phyloP scores from a whole-genome alignment of 306 rosid genomes.

The Casuarina glauca region DNA sequence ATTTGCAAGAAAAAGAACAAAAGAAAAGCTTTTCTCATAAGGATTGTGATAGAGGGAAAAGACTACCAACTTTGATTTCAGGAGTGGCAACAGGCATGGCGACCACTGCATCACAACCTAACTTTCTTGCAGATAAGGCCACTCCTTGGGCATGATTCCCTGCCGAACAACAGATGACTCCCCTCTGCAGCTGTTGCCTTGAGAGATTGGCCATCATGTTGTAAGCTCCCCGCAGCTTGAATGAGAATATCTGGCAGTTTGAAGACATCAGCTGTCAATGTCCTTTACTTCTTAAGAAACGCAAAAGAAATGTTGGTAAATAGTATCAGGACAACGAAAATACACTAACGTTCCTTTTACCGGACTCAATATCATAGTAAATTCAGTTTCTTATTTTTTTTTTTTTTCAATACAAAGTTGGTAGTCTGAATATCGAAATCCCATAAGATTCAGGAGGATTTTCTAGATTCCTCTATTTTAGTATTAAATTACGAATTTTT shows the following conservation, averaged over 20 bases:
- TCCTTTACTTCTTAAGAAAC: no score
- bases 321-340: no score
- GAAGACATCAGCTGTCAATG: neutral
- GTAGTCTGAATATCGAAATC: no score
- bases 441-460: no score
- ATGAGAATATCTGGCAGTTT: slow-evolving; percentile 47
- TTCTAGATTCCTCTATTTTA: no score
- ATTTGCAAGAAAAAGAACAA: neutral
- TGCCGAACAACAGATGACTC: slow-evolving; percentile 57
- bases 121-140: slow-evolving; percentile 50
- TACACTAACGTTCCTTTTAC: no score
- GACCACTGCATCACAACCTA: slow-evolving; percentile 48
- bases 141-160: slow-evolving; percentile 73
- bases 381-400: no score
- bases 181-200: slow-evolving; percentile 41
- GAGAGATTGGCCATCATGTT: slow-evolving; percentile 63
- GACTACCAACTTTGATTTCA: slow-evolving; percentile 45
- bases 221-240: slow-evolving; percentile 62
- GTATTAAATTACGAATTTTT: no score
- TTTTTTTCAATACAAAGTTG: no score
- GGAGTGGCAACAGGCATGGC: slow-evolving; percentile 58
- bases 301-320: no score
- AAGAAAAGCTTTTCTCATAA: neutral
- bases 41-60: neutral
- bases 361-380: no score